A percentile compares a stretch with the other conserved stretches of the same genome.
Evolutionary conservation across 2,329 filamentous ascomycete genomes (phyloP).

Genomic region (Helotiales sp.): DNA sequence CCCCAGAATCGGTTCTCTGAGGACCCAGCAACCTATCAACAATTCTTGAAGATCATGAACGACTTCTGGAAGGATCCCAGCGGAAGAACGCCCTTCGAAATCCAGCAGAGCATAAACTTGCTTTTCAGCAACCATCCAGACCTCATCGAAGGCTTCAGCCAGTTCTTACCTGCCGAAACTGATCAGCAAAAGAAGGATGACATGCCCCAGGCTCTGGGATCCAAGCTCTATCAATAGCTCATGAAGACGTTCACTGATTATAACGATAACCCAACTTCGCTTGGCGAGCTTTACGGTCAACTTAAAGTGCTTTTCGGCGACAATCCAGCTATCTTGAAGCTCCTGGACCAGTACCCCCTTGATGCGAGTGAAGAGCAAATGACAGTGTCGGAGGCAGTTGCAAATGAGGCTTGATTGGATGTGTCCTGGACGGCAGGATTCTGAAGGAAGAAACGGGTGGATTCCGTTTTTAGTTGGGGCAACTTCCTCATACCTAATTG

Average conservation of each 20-base stretch:
- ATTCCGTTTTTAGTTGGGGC: background rate
- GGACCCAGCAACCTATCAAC: background rate
- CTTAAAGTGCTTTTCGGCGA: background rate
- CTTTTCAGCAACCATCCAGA: background rate
- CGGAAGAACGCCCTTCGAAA: background rate
- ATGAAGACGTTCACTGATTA: background rate
- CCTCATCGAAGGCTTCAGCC: background rate
- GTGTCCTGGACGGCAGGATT: background rate
- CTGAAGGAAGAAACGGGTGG: background rate
- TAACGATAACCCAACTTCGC: background rate
- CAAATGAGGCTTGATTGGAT: background rate
- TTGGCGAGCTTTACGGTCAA: background rate
- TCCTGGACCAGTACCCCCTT: background rate
- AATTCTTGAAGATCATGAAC: background rate
- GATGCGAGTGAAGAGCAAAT: background rate
- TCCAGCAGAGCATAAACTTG: background rate
- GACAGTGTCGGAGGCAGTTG: background rate
- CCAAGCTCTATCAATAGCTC: background rate
- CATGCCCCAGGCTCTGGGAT: background rate
- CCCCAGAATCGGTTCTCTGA: background rate
- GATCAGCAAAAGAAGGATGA: background rate
- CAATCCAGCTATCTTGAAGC: background rate
- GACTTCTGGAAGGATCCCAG: background rate
- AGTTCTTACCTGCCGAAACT: background rate
- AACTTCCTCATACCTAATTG: background rate